A percentile compares a stretch with the other conserved stretches of the same genome.
phyloP scores from a whole-genome alignment of 257 asterid species.

The Pogostemon cablin region DNA sequence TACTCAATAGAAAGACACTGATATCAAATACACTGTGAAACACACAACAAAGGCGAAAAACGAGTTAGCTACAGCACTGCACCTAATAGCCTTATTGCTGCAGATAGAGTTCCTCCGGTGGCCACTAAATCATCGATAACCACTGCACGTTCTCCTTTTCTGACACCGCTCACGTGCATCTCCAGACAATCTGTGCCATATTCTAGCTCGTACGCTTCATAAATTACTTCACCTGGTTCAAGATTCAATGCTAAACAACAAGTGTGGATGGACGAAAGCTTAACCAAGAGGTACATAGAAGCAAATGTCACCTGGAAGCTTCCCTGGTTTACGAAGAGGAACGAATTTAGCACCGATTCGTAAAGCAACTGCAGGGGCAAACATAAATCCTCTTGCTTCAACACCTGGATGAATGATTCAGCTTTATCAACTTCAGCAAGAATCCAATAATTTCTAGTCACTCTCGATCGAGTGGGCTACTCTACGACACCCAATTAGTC shows the following conservation, averaged over 20 bases:
- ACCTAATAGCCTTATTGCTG: constrained; percentile 86
- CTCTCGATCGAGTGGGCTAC: background rate
- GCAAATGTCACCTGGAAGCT: constrained; percentile 53
- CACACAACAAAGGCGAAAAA: background rate
- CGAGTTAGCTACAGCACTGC: constrained; percentile 4
- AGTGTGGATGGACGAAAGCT: no score
- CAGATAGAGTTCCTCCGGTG: constrained; percentile 88
- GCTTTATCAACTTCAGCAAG: background rate
- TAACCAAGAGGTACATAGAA: no score
- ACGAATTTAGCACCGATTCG: constrained; percentile 80
- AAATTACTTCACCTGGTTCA: constrained; percentile 64
- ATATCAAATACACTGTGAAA: background rate
- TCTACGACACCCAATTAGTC: background rate
- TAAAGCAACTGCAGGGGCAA: constrained; percentile 76
- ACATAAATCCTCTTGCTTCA: constrained; percentile 86
- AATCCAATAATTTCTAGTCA: constrained; percentile 6
- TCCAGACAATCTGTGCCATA: constrained; percentile 83
- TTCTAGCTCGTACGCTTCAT: constrained; percentile 81
- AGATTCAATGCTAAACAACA: no score
- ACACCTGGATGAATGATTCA: constrained; percentile 51
- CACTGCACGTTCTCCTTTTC: constrained; percentile 67
- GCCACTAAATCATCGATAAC: constrained; percentile 88
- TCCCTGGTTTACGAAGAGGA: constrained; percentile 72
- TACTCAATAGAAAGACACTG: constrained; percentile 24
- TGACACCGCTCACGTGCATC: constrained; percentile 73